Evolutionary conservation across 2,329 filamentous ascomycete genomes (phyloP).

Genomic region (Zasmidium cellare): DNA sequence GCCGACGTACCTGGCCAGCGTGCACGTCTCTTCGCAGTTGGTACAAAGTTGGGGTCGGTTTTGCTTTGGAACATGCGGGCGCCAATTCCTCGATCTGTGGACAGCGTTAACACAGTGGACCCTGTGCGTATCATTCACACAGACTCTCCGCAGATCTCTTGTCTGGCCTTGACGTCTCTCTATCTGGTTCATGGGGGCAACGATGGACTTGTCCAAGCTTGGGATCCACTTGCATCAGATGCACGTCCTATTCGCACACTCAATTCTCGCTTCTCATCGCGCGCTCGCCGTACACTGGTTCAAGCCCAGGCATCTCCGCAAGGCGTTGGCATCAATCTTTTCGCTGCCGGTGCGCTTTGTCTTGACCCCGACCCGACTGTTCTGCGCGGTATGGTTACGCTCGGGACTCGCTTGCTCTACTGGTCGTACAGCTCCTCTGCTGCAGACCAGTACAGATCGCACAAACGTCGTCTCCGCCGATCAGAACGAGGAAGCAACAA

Average conservation of each 20-base stretch:
- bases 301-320: slow-evolving; percentile 68
- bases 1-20: slow-evolving; percentile 80
- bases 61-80: slow-evolving; percentile 84
- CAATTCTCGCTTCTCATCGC: slow-evolving; percentile 78
- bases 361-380: slow-evolving; percentile 85
- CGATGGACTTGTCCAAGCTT: slow-evolving; percentile 91
- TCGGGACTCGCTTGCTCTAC: slow-evolving; percentile 84
- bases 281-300: slow-evolving; percentile 72
- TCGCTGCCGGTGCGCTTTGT: slow-evolving; percentile 78
- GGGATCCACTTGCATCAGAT: slow-evolving; percentile 89
- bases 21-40: slow-evolving; percentile 76
- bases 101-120: slow-evolving; percentile 59
- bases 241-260: slow-evolving; percentile 78
- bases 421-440: slow-evolving; percentile 89
- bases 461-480: slow-evolving; percentile 76
- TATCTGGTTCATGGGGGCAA: slow-evolving; percentile 92
- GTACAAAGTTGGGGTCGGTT: slow-evolving; percentile 75
- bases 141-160: slow-evolving; percentile 83
- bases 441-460: slow-evolving; percentile 70
- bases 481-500: slow-evolving; percentile 64
- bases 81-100: slow-evolving; percentile 54
- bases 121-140: slow-evolving; percentile 84
- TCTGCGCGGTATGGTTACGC: slow-evolving; percentile 80
- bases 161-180: slow-evolving; percentile 77
- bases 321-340: slow-evolving; percentile 72